phyloP scores from a whole-genome alignment of 2,329 filamentous ascomycete species.

The Phaeomoniella chlamydospora region DNA sequence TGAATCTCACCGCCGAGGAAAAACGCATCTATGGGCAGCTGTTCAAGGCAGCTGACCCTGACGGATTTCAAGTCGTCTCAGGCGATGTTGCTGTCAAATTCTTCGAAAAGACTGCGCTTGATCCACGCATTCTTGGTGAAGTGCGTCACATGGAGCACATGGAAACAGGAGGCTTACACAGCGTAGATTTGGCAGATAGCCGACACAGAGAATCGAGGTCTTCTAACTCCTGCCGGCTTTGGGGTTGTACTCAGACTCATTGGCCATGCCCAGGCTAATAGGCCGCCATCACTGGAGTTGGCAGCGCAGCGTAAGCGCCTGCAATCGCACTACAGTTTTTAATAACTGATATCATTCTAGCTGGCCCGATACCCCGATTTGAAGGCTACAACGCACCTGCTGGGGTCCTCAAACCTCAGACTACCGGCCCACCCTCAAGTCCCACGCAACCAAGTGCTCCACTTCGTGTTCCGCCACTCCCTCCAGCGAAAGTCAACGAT shows the following conservation, averaged over 20 bases:
- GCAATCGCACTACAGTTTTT: background rate
- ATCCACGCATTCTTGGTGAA: constrained; percentile 75
- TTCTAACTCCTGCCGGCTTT: constrained; percentile 85
- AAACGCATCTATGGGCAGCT: constrained; percentile 88
- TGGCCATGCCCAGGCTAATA: constrained; percentile 82
- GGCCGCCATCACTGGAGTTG: constrained; percentile 65
- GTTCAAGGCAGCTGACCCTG: constrained; percentile 83
- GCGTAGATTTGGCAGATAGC: constrained; percentile 95
- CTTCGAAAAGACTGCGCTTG: constrained; percentile 88
- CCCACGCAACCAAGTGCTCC: constrained; percentile 37
- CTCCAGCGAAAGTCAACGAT: constrained; percentile 76
- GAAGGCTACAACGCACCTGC: constrained; percentile 49
- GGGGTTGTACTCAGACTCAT: constrained; percentile 86
- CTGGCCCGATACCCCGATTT: constrained; percentile 82
- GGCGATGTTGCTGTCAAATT: constrained; percentile 94
- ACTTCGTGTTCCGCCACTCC: constrained; percentile 77
- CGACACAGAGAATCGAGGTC: constrained; percentile 88
- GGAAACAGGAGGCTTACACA: background rate
- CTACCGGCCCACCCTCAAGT: constrained; percentile 35
- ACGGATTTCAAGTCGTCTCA: constrained; percentile 83
- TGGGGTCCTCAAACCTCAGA: constrained; percentile 36
- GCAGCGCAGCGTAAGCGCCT: constrained; percentile 54
- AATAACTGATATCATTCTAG: constrained; percentile 16
- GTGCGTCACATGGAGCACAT: constrained; percentile 35
- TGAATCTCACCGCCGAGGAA: constrained; percentile 82